Evolutionary conservation across 1,284 basidiomycete species (phyloP), one percentile per base, ranked within the genome.

Genomic region (Pascua sp.): DNA sequence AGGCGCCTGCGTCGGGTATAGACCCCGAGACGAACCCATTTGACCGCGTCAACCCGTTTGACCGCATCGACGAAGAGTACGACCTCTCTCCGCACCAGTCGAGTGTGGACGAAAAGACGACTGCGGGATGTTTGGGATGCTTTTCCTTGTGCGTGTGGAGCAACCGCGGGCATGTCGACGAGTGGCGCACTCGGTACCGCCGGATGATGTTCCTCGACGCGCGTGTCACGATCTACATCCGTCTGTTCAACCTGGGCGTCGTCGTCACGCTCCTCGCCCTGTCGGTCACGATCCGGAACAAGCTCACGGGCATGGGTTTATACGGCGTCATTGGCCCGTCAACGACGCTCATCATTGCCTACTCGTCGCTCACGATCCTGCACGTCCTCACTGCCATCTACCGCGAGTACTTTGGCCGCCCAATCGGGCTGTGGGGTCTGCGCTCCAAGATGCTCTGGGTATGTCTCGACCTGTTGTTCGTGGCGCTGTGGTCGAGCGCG

Each of bases 381-480:
- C 81, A 84, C 65, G 78, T 80, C 47, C 63, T 80, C 38, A 66
- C 73, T 13, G 78, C 77, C 12, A 75, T 79, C 36, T 75, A 77
- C 66, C 69, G 78, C 42, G 81, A 84, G 67, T 82, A 82, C 67
- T 81, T 80, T 65, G 81, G 81, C 13, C 71, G 76, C 18, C 82
- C 82, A 1, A 82, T 83, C 60, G 82, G 82, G 5, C 70, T 84
- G 5, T 84, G 82, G 82, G 72, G 69, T 32, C 69, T 80, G 41
- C 69, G 77, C 32, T 77, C 72, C 47, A 80, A 81, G 61, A 79
- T 79, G 74, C 62, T 76, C 18, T 79, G 73, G 75, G 74, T 76
- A 11, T 75, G 75, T 51, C 56, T 76, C 13, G 80, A 81, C 63
- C 70, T 84, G 38, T 61, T 82, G 43, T 83, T 83, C 56, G 78